Conservation (phyloP, 2,329 filamentous ascomycete species). For the Rhynchosporium secalis region DNA sequence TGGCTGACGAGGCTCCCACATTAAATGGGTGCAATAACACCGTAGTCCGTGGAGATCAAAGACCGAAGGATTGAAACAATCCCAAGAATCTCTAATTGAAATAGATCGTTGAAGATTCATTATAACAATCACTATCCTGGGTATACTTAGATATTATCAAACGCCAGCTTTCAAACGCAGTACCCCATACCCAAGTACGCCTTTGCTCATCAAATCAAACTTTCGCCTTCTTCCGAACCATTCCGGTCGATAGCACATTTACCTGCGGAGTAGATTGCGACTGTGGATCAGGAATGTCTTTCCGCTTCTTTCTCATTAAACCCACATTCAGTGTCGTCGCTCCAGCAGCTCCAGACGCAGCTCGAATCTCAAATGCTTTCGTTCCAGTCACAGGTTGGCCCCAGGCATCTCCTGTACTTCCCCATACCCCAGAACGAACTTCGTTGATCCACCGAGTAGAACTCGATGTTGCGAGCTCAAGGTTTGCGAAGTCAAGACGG, state of each 20-base stretch:
- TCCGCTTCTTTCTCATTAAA: slow-evolving; percentile 54
- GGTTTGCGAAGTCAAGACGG: slow-evolving; percentile 70
- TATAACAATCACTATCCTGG: slow-evolving; percentile 19
- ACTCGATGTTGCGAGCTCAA: slow-evolving; percentile 62
- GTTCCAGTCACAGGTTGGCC: slow-evolving; percentile 52
- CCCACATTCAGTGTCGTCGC: slow-evolving; percentile 43
- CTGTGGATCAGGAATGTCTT: slow-evolving; percentile 35
- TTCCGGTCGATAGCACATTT: slow-evolving; percentile 51
- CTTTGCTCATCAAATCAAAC: slow-evolving; percentile 26
- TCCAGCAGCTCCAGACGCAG: slow-evolving; percentile 23
- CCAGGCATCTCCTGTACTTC: slow-evolving; percentile 47
- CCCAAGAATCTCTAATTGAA: no score
- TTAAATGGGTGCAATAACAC: no score
- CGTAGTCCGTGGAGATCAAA: no score
- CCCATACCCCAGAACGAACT: slow-evolving; percentile 49
- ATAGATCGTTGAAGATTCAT: background rate
- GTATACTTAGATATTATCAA: slow-evolving; percentile 21
- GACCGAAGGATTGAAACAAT: no score
- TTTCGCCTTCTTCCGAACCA: slow-evolving; percentile 61
- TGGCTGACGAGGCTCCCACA: no score
- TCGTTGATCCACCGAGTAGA: slow-evolving; percentile 71
- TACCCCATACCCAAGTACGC: background rate
- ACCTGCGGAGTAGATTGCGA: slow-evolving; percentile 31
- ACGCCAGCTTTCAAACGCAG: slow-evolving; percentile 5
- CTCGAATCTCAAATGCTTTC: slow-evolving; percentile 36